Evolutionary conservation across 2,329 filamentous ascomycete species (phyloP), one percentile per base, ranked within the genome.

Genomic region (Raffaelea arxii): DNA sequence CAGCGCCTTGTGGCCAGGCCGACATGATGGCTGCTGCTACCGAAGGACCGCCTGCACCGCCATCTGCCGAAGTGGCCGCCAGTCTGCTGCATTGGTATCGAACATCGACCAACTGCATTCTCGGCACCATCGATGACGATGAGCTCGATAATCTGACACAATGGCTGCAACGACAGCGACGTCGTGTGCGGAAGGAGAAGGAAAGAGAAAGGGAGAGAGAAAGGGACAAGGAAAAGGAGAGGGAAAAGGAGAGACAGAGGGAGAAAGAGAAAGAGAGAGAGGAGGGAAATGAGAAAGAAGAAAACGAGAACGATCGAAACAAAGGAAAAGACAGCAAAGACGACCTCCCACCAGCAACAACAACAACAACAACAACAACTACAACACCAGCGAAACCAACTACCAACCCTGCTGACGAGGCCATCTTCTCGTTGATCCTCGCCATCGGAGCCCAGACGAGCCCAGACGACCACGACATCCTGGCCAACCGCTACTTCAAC

Each of bases 61-160:
- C 58, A 30, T 50, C 51, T 1, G 39, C 51, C 0, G 49, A 53
- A 2, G 56, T 63, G 23, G 55, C 58, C 1, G 46, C 54, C 6
- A 58, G 58, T 23, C 51, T 65, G 2, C 47, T 62, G 4, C 49
- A 49, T 5, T 64, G 63, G 58, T 66, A 62, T 24, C 49, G 56
- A 49, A 60, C 41, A 27, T 47, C 54, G 1, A 56, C 54, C 4
- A 58, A 53, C 35, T 57, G 58, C 41, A 51, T 59, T 14, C 54
- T 66, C 1, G 49, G 61, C 4, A 49, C 66, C 4, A 65, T 65
- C 19, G 57, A 64, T 41, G 51, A 59, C 22, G 41, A 53, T 4
- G 56, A 60, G 21, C 56, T 66, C 0, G 44, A 47, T 14, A 46
- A 55, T 6, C 52, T 65, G 9, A 32, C 50, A 3, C 50, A 49